A percentile compares a stretch with the other conserved stretches of the same genome.
These are phyloP conservation scores for Pyrenochaeta sp. DNA, from an alignment of 2,329 filamentous ascomycete genomes.

Conservation along the genomic window DNA sequence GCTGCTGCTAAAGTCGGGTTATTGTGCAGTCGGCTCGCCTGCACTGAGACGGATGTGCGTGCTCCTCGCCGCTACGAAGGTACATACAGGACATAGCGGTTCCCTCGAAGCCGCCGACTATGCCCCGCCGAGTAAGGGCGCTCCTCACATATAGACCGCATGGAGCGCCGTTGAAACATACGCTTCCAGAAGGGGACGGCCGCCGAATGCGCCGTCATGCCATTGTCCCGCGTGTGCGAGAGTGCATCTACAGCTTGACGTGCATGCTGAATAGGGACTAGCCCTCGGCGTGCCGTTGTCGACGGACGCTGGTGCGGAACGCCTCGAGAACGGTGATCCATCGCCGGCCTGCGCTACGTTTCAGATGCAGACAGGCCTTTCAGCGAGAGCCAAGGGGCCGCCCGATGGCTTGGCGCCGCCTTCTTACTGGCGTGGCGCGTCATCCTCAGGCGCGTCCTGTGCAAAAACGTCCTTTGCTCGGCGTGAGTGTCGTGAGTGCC, in stretches of 20 bases:
- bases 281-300: conserved; percentile 8
- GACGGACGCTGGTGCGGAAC: conserved; percentile 16
- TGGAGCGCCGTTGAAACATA: background rate
- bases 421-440: conserved; percentile 20
- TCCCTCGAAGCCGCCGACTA: background rate
- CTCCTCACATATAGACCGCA: conserved; percentile 6
- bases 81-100: background rate
- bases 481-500: background rate
- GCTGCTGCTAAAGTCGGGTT: conserved; percentile 20
- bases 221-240: conserved; percentile 8
- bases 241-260: conserved; percentile 9
- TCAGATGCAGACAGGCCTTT: conserved; percentile 17
- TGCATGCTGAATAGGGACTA: conserved; percentile 13
- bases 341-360: conserved; percentile 37
- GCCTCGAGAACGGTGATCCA: conserved; percentile 21
- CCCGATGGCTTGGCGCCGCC: conserved; percentile 18
- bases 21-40: conserved; percentile 22
- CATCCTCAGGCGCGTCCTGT: conserved; percentile 17
- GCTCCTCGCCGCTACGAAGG: background rate
- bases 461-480: background rate
- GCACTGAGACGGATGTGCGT: conserved; percentile 7
- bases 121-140: background rate
- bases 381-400: conserved; percentile 10
- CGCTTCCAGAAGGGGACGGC: conserved; percentile 10
- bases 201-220: conserved; percentile 13